A percentile compares a stretch with the other conserved stretches of the same genome.
Evolutionary conservation across 441 rosid genomes (phyloP).

Genomic region (Adansonia rubrostipa): DNA sequence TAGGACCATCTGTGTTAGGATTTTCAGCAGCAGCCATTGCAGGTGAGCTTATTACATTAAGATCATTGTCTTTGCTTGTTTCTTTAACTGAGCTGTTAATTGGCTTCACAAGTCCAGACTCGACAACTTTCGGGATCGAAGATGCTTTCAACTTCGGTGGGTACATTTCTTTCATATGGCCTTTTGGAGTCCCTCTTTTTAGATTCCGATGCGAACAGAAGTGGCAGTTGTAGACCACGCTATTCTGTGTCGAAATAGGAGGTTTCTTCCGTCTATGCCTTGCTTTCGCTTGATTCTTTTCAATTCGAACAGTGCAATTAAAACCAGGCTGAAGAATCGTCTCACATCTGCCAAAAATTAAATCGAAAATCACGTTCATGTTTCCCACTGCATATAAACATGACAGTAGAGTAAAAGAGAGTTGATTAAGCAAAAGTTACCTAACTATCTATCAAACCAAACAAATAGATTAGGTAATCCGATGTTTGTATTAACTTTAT

Average conservation of each 20-base stretch:
- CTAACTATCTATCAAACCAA: not conserved
- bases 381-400: not conserved
- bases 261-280: constrained; percentile 38
- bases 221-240: constrained; percentile 64
- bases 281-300: constrained; percentile 44
- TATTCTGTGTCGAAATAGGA: constrained; percentile 46
- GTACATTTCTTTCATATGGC: constrained; percentile 63
- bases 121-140: constrained; percentile 29
- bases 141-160: constrained; percentile 50
- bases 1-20: constrained; percentile 25
- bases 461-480: not conserved
- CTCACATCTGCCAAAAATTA: constrained; percentile 58
- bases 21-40: constrained; percentile 27
- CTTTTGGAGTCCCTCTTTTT: constrained; percentile 69
- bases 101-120: constrained; percentile 35
- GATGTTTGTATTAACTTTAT: too few relatives aligned
- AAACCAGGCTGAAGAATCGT: constrained; percentile 72
- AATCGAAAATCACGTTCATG: not conserved
- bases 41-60: constrained; percentile 23
- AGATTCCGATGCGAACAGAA: constrained; percentile 63
- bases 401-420: not conserved
- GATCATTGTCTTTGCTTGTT: constrained; percentile 23
- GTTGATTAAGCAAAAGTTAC: not conserved
- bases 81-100: constrained; percentile 28
- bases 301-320: constrained; percentile 75